Evolutionary conservation across 2,329 filamentous ascomycete genomes (phyloP), one percentile per base, ranked within the genome.

Genomic region (Pyrenochaeta sp.): DNA sequence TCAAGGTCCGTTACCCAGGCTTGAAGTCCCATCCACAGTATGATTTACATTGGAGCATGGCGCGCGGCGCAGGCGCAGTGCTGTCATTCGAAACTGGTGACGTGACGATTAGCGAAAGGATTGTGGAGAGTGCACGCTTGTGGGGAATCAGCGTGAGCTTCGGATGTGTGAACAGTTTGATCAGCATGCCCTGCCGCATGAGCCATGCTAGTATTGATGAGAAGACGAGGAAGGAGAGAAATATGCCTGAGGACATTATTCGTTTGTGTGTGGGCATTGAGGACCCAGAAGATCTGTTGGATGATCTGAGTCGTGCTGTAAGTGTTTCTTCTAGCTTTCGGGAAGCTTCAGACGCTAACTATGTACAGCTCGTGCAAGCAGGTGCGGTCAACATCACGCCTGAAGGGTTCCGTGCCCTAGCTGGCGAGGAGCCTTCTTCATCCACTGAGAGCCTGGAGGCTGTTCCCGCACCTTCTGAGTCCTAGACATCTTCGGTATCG

Each of bases 111-210:
- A 96, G 91, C 4, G 92, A 97, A 81, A 87, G 93, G 39, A 97
- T 99, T 70, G 95, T 99, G 5, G 95, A 98, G 80, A 91, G 91
- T 30, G 91, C 95, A 2, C 88, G 91, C 64, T 83, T 99, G 32
- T 99, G 92, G 89, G 93, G 91, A 34, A 99, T 99, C 69, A 96
- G 91, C 66, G 95, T 99, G 58, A 97, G 92, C 73, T 99, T 99
- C 76, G 95, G 95, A 47, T 98, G 95, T 77, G 95, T 99, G 66
- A 99, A 99, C 82, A 96, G 92, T 76, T 82, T 99, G 77, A 99
- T 99, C 79, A 97, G 93, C 81, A 97, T 99, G 94, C 94, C 95
- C 8, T 99, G 95, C 81, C 93, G 94, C 72, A 99, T 99, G 96
- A 98, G 94, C 80, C 95, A 99, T 79, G 95, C 95, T 39, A 97